Evolutionary conservation across 208 protist genomes (phyloP).

Genomic region (Acanthamoeba castellanii): DNA sequence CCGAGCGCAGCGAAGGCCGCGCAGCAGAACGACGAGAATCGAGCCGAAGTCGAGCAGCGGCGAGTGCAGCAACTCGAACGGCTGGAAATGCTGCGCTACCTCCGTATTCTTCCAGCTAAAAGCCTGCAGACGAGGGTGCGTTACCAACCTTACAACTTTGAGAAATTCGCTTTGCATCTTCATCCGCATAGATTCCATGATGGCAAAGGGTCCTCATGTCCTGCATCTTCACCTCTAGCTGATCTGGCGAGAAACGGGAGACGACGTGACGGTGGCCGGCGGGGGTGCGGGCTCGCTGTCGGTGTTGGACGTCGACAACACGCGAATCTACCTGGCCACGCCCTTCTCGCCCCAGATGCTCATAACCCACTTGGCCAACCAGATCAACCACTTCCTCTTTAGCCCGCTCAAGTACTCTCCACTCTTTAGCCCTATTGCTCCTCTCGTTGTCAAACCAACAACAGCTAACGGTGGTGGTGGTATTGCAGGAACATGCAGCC

Average conservation of each 20-base stretch:
- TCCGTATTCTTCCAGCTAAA: slow-evolving; percentile 8
- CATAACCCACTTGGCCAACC: slow-evolving; percentile 54
- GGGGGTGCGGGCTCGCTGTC: slow-evolving; percentile 1
- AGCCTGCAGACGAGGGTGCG: slow-evolving; percentile 26
- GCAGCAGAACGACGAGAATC: background rate
- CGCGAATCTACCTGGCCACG: slow-evolving; percentile 26
- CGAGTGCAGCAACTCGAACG: slow-evolving; percentile 12
- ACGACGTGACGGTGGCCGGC: slow-evolving; percentile 17
- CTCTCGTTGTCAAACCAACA: background rate
- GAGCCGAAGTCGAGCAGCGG: background rate
- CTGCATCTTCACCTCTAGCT: background rate
- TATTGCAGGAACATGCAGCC: slow-evolving; percentile 65
- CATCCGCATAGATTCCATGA: no score
- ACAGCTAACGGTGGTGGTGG: background rate
- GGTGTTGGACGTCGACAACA: slow-evolving; percentile 5
- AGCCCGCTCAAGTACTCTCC: slow-evolving; percentile 24
- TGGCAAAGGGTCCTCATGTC: background rate
- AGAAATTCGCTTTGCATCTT: background rate
- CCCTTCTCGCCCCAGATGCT: slow-evolving; percentile 62
- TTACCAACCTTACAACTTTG: background rate
- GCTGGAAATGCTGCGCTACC: background rate
- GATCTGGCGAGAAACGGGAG: slow-evolving; percentile 39
- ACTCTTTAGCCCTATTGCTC: background rate
- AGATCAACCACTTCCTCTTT: slow-evolving; percentile 71
- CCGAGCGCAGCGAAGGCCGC: no score